A percentile compares a stretch with the other conserved stretches of the same genome.
These are phyloP conservation scores for Wallacemonas sp. DNA, from an alignment of 208 protist species.

Conservation along the genomic window DNA sequence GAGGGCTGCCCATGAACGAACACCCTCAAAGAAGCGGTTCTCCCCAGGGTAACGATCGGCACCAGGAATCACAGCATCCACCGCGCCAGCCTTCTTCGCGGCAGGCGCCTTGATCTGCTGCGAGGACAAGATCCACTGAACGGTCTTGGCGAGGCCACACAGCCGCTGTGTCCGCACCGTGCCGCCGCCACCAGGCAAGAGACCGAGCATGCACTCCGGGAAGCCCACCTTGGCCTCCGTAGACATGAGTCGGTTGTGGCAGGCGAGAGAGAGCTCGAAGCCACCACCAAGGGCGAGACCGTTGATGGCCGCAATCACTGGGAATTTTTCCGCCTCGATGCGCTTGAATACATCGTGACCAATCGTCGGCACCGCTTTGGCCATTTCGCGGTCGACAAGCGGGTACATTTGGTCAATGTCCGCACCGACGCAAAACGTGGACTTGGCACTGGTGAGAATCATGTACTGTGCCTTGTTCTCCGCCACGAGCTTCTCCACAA, in stretches of 20 bases:
- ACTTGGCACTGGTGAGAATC: slow-evolving; percentile 74
- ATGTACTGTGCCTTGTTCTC: slow-evolving; percentile 53
- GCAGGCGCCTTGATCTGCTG: slow-evolving; percentile 62
- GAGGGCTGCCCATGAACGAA: slow-evolving; percentile 58
- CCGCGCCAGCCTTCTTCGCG: slow-evolving; percentile 78
- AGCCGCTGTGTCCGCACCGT: slow-evolving; percentile 94
- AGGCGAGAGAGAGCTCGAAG: slow-evolving; percentile 94
- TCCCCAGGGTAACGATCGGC: slow-evolving; percentile 65
- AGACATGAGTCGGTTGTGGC: slow-evolving; percentile 83
- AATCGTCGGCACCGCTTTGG: slow-evolving; percentile 29
- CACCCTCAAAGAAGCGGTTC: slow-evolving; percentile 71
- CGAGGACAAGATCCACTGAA: slow-evolving; percentile 89
- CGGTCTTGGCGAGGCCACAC: slow-evolving; percentile 84
- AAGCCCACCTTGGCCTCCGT: slow-evolving; percentile 65
- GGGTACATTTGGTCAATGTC: slow-evolving; percentile 84
- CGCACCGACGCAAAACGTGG: slow-evolving; percentile 80
- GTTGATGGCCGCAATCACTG: slow-evolving; percentile 94
- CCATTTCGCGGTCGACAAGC: slow-evolving; percentile 46
- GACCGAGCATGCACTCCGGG: slow-evolving; percentile 92
- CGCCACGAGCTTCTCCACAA: slow-evolving; percentile 63
- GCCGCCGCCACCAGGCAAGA: slow-evolving; percentile 94
- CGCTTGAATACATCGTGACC: slow-evolving; percentile 74
- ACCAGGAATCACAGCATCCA: slow-evolving; percentile 51
- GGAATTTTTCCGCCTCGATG: slow-evolving; percentile 59
- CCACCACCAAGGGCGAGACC: slow-evolving; percentile 94